These are phyloP conservation scores for Candida sanyaensis DNA, from an alignment of 1,139 yeast genomes.

Conservation along the genomic window DNA sequence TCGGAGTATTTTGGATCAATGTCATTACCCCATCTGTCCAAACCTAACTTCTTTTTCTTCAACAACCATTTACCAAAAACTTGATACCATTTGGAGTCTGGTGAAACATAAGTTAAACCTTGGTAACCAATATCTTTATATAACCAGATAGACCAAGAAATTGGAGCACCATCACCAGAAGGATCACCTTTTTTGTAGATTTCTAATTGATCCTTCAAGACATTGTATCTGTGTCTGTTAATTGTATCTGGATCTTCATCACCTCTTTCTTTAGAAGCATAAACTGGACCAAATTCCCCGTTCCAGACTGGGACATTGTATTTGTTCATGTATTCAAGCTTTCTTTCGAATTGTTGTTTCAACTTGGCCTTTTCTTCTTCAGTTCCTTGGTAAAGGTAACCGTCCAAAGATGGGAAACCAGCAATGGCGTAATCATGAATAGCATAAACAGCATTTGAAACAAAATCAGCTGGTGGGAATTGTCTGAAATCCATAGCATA, in stretches of 20 bases:
- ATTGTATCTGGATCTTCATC: conserved; percentile 34
- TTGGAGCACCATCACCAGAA: conserved; percentile 42
- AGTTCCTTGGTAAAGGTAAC: conserved; percentile 31
- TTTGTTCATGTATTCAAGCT: conserved; percentile 39
- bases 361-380: conserved; percentile 31
- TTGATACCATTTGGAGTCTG: conserved; percentile 41
- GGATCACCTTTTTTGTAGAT: conserved; percentile 46
- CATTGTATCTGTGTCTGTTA: conserved; percentile 37
- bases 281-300: conserved; percentile 54
- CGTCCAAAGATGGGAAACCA: conserved; percentile 42
- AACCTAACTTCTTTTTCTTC: conserved; percentile 43
- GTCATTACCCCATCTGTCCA: conserved; percentile 51
- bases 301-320: conserved; percentile 51
- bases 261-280: conserved; percentile 42
- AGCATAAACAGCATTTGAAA: conserved; percentile 45
- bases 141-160: conserved; percentile 53
- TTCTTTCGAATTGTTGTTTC: conserved; percentile 36
- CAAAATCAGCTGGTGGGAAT: conserved; percentile 34
- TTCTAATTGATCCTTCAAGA: conserved; percentile 43
- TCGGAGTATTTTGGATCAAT: conserved; percentile 36
- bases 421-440: conserved; percentile 44
- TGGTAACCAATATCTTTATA: conserved; percentile 53
- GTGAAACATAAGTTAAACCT: conserved; percentile 45
- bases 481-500: conserved; percentile 49
- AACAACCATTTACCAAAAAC: conserved; percentile 39